Evolutionary conservation across 1,139 yeast species (phyloP).

Genomic region (Lodderomyces oxycetoniae): DNA sequence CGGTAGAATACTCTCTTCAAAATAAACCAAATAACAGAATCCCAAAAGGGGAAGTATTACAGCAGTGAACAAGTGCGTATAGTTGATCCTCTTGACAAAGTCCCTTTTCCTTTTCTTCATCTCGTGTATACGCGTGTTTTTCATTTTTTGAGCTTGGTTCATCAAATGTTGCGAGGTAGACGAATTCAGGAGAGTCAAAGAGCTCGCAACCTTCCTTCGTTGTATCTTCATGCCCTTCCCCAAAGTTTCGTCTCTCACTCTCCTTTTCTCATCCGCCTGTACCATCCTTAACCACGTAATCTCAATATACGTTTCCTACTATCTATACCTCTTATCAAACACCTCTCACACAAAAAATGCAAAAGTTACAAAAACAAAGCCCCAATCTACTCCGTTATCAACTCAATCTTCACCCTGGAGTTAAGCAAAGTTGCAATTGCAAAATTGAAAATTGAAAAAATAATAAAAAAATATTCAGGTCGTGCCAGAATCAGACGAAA

Average conservation of each 20-base stretch:
- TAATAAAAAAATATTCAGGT: too few species aligned
- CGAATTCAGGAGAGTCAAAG: slow-evolving; percentile 1
- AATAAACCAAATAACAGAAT: slow-evolving; percentile 20
- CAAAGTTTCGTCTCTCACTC: slow-evolving; percentile 15
- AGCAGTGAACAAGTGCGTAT: slow-evolving; percentile 28
- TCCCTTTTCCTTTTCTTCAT: slow-evolving; percentile 31
- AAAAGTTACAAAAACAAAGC: too few species aligned
- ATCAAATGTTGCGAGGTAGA: slow-evolving; percentile 11
- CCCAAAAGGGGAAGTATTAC: slow-evolving; percentile 30
- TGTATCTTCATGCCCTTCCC: slow-evolving; percentile 10
- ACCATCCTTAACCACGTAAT: too few species aligned
- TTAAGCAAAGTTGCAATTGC: too few species aligned
- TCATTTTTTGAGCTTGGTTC: slow-evolving; percentile 13
- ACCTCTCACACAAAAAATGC: too few species aligned
- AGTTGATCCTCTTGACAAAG: slow-evolving; percentile 31
- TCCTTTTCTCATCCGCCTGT: slow-evolving; percentile 2
- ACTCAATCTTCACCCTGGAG: too few species aligned
- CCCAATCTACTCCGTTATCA: too few species aligned
- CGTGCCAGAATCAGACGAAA: too few species aligned
- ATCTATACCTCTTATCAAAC: too few species aligned
- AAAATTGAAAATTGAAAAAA: too few species aligned
- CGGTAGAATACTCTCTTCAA: slow-evolving; percentile 20
- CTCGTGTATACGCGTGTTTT: slow-evolving; percentile 18
- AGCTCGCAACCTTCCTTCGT: slow-evolving; percentile 16
- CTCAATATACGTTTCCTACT: too few species aligned